These are phyloP conservation scores for Stemphylium beticola DNA, from an alignment of 2,329 filamentous ascomycete species.

Conservation along the genomic window DNA sequence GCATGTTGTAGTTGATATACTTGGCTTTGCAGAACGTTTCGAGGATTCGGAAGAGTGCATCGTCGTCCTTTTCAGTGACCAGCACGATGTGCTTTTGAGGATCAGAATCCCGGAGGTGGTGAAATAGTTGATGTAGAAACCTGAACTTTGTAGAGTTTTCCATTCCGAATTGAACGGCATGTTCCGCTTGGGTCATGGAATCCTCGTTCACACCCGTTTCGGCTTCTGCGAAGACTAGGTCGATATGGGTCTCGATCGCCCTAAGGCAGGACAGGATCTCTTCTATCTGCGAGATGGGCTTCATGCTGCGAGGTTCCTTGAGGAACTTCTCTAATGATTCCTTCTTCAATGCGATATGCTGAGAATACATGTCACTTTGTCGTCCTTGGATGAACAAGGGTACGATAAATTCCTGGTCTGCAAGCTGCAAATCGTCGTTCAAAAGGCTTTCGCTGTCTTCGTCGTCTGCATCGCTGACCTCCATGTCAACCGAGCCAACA, in stretches of 20 bases:
- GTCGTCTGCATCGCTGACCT: slow-evolving; percentile 28
- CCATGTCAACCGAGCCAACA: slow-evolving; percentile 19
- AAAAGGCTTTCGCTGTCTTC: slow-evolving; percentile 29
- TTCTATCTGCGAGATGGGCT: slow-evolving; percentile 24
- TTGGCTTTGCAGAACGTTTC: slow-evolving; percentile 35
- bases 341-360: slow-evolving; percentile 24
- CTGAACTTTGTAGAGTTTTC: slow-evolving; percentile 44
- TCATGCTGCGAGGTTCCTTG: slow-evolving; percentile 13
- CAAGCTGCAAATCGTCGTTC: slow-evolving; percentile 39
- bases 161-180: slow-evolving; percentile 34
- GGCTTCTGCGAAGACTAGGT: slow-evolving; percentile 38
- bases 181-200: slow-evolving; percentile 24
- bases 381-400: slow-evolving; percentile 41
- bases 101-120: slow-evolving; percentile 22
- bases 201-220: slow-evolving; percentile 11
- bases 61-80: slow-evolving; percentile 30
- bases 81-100: slow-evolving; percentile 38
- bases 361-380: slow-evolving; percentile 34
- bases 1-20: slow-evolving; percentile 33
- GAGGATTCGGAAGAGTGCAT: slow-evolving; percentile 33
- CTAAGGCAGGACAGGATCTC: slow-evolving; percentile 28
- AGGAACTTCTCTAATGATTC: slow-evolving; percentile 29
- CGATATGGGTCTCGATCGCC: slow-evolving; percentile 41
- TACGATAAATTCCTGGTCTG: slow-evolving; percentile 40
- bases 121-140: slow-evolving; percentile 35